A percentile compares a stretch with the other conserved stretches of the same genome.
Evolutionary conservation across 805 yeast genomes (phyloP).

Genomic region (Lipomyces orientalis): DNA sequence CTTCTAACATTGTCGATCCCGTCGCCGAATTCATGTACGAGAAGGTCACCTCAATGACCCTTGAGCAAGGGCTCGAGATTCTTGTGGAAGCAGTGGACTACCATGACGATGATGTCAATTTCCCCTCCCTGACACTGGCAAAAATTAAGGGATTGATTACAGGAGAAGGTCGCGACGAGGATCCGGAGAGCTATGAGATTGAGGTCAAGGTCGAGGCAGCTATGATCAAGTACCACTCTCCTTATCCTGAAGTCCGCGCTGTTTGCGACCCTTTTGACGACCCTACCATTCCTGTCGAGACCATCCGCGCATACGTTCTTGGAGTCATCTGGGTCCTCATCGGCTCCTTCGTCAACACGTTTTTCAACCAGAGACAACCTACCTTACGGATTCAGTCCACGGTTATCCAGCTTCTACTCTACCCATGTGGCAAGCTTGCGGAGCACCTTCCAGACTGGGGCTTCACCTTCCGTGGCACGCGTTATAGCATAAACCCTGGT

Average conservation of each 20-base stretch:
- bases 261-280: conserved; percentile 65
- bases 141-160: conserved; percentile 39
- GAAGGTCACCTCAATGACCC: conserved; percentile 56
- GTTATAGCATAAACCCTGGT: conserved; percentile 59
- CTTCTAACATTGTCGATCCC: neutral
- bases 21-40: neutral
- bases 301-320: conserved; percentile 47
- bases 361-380: conserved; percentile 65
- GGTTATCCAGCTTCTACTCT: conserved; percentile 67
- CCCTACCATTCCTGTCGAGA: no score
- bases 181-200: conserved; percentile 21
- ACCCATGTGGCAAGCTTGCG: conserved; percentile 57
- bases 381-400: conserved; percentile 61
- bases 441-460: conserved; percentile 20
- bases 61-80: conserved; percentile 46
- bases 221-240: conserved; percentile 40
- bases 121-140: conserved; percentile 48
- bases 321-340: conserved; percentile 59
- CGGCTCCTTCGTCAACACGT: conserved; percentile 61
- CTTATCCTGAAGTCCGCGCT: conserved; percentile 70
- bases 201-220: conserved; percentile 36
- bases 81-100: conserved; percentile 48
- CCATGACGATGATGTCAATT: conserved; percentile 53
- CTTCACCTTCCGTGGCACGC: conserved; percentile 42
- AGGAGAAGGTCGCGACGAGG: conserved; percentile 23